A percentile compares a stretch with the other conserved stretches of the same genome.
Conservation (phyloP, 108 stramenopile species). For the Licmophora abbreviata region DNA sequence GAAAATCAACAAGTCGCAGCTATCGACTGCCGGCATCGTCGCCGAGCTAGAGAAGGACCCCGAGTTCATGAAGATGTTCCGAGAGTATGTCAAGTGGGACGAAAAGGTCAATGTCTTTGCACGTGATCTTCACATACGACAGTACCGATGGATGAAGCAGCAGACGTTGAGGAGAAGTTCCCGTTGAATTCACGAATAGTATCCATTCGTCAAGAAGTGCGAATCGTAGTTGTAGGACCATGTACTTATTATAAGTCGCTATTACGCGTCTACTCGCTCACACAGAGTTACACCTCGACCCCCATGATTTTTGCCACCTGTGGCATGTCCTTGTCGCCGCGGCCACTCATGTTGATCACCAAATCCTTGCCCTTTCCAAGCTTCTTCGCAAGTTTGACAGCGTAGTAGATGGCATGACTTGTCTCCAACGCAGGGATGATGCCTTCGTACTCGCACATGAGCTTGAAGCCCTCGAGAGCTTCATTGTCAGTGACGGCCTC, state of each 20-base stretch:
- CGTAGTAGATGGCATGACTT: constrained; percentile 88
- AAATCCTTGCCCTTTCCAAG: constrained; percentile 82
- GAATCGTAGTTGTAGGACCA: too few species aligned
- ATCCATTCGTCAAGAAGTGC: too few species aligned
- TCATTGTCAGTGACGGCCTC: constrained; percentile 84
- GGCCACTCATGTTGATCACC: constrained; percentile 91
- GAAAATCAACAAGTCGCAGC: constrained; percentile 12
- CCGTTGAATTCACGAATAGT: too few species aligned
- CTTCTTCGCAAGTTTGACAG: constrained; percentile 84
- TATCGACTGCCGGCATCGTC: constrained; percentile 24
- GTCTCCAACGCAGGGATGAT: constrained; percentile 96
- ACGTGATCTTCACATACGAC: constrained; percentile 25
- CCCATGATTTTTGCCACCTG: constrained; percentile 91
- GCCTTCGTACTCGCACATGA: constrained; percentile 88
- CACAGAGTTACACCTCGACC: constrained; percentile 78
- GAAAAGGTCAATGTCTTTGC: constrained; percentile 28
- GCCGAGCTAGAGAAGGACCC: constrained; percentile 23
- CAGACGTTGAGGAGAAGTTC: too few species aligned
- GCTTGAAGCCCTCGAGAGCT: constrained; percentile 87
- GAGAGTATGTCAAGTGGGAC: constrained; percentile 34
- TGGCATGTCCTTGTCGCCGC: constrained; percentile 98
- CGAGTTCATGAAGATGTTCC: constrained; percentile 19
- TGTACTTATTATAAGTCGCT: too few species aligned
- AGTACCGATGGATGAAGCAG: constrained; percentile 15
- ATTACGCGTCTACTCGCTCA: too few species aligned